These are phyloP conservation scores for Ramalina peruviana DNA, from an alignment of 495 filamentous ascomycete genomes.

Conservation along the genomic window DNA sequence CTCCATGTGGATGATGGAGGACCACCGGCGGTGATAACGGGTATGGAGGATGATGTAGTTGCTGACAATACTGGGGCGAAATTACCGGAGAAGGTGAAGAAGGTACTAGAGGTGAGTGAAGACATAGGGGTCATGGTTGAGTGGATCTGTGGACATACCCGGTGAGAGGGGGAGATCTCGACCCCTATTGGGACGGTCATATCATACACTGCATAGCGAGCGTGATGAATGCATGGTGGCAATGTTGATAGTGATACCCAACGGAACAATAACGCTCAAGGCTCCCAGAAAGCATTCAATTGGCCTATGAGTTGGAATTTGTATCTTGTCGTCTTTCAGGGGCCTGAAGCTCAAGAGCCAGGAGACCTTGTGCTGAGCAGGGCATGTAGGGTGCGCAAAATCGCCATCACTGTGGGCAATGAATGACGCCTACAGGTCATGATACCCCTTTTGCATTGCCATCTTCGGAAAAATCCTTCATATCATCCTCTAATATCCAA, in stretches of 20 bases:
- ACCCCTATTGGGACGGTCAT: not conserved
- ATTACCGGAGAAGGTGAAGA: slow-evolving; percentile 20
- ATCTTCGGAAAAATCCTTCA: no score
- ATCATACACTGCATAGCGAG: not conserved
- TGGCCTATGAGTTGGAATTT: not conserved
- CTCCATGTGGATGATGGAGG: slow-evolving; percentile 19
- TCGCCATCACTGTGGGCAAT: no score
- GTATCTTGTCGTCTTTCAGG: not conserved
- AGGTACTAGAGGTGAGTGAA: slow-evolving; percentile 31
- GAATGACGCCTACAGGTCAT: no score
- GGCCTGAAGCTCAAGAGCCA: no score
- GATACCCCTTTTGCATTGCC: no score
- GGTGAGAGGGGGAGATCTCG: not conserved
- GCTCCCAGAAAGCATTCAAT: not conserved
- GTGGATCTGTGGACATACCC: slow-evolving; percentile 22
- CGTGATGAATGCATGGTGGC: not conserved
- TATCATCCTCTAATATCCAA: no score
- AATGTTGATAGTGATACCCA: slow-evolving; percentile 1
- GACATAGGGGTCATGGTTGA: slow-evolving; percentile 48
- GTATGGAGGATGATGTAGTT: slow-evolving; percentile 12
- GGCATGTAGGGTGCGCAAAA: no score
- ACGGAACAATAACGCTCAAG: not conserved
- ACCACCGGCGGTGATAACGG: slow-evolving; percentile 3
- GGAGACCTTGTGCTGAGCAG: no score
- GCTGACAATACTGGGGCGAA: slow-evolving; percentile 10